phyloP scores from a whole-genome alignment of 2,329 filamentous ascomycete species.

The Rhinocladiella mackenziei region DNA sequence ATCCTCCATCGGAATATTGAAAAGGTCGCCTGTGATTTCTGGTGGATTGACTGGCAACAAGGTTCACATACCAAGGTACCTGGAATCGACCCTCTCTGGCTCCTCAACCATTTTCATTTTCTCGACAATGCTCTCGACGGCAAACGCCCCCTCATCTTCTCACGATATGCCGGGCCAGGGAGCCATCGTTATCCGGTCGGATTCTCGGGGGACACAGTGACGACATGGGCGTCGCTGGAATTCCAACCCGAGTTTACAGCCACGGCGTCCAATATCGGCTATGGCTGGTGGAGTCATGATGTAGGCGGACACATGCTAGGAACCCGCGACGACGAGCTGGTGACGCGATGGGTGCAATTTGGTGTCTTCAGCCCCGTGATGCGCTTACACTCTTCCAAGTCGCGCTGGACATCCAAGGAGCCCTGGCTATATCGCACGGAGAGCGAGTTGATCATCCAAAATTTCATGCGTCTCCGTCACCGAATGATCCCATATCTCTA shows the following conservation, averaged over 20 bases:
- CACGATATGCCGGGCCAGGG: slow-evolving; percentile 59
- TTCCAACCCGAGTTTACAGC: slow-evolving; percentile 67
- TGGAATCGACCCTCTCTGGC: slow-evolving; percentile 60
- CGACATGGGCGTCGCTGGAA: slow-evolving; percentile 57
- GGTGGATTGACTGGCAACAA: slow-evolving; percentile 68
- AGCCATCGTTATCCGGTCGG: slow-evolving; percentile 62
- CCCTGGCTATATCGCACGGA: slow-evolving; percentile 56
- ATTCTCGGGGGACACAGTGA: slow-evolving; percentile 60
- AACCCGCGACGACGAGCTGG: slow-evolving; percentile 55
- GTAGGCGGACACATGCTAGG: slow-evolving; percentile 62
- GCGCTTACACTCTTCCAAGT: slow-evolving; percentile 58
- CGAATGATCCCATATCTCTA: slow-evolving; percentile 59
- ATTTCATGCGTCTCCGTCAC: slow-evolving; percentile 54
- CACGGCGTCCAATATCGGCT: slow-evolving; percentile 63
- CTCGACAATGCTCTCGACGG: slow-evolving; percentile 48
- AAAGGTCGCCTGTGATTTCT: slow-evolving; percentile 57
- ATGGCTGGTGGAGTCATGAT: slow-evolving; percentile 66
- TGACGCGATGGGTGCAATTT: slow-evolving; percentile 59
- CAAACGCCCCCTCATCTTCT: slow-evolving; percentile 53
- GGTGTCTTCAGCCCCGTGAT: slow-evolving; percentile 60
- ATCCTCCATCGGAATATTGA: slow-evolving; percentile 56
- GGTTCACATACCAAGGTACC: slow-evolving; percentile 53
- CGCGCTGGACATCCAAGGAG: slow-evolving; percentile 57
- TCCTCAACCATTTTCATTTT: slow-evolving; percentile 63
- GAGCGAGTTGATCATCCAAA: slow-evolving; percentile 45